Base-by-base conservation (phyloP, 192 early-diverging fungal species). In the Podila minutissima region DNA sequence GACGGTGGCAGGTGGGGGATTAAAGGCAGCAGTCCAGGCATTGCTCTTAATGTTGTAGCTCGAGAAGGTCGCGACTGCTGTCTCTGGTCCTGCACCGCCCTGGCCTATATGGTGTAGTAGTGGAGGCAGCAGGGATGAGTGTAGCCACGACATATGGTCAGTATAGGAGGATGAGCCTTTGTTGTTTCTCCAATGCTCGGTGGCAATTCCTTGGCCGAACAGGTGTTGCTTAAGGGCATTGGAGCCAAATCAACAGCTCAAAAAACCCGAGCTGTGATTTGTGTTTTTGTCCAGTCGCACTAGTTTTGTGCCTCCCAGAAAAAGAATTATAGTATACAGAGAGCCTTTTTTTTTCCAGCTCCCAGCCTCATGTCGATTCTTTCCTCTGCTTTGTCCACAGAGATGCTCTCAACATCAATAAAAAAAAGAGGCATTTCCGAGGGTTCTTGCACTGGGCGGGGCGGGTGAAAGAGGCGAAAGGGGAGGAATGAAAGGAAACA, bases 11-110 rank as follows among this genome's bases (percentile, higher is more conserved):
- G 48, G 0, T 5, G 68, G 55, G 17, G 26, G 55, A 2, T 0
- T 0, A 12, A 13, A 32, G 33, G 61, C 63, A 9, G 31, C 4
- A 26, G 10, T 51, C 74, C 74, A 75, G 11, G 26, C 1, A 28
- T 13, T 13, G 26, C 15, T 28, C 7, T 12, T 11, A 20, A 35
- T 49, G 41, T 69, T 35, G 48, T 33, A 75, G 13, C 48, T 7
- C 62, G 64, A 51, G 33, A 64, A 61, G 19, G 62, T 76, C 8
- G 51, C 31, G 22, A 66, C 26, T 5, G 53, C 41, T 5, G 62
- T 26, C 1, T 58, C 29, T 4, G 13, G 22, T 9, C 31, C 61
- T 3, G 51, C 35, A 4, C 70, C 70, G 32, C 22, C 3, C 22
- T 69, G 67, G 20, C 67, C 67, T 69, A 59, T 5, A 20, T 31